Evolutionary conservation across 108 stramenopile species (phyloP).

Genomic region (Nitzschia sp.): DNA sequence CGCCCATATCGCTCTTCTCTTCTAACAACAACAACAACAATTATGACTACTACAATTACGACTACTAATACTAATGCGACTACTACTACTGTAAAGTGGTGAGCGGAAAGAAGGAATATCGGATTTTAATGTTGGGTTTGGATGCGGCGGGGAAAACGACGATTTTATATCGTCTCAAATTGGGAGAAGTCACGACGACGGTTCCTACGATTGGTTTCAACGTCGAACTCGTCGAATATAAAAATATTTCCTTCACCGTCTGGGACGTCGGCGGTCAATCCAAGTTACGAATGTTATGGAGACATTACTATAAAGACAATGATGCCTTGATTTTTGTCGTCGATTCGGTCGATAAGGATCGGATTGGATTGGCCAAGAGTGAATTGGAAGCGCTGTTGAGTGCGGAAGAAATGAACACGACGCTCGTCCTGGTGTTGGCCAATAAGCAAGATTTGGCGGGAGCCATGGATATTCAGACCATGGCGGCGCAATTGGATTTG

Average conservation of each 20-base stretch:
- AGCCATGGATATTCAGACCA: conserved; percentile 94
- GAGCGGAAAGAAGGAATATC: conserved; percentile 88
- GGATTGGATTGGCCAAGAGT: conserved; percentile 94
- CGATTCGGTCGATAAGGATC: conserved; percentile 97
- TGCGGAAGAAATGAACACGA: conserved; percentile 95
- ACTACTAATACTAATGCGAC: too few relatives aligned
- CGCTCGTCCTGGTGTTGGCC: conserved; percentile 94
- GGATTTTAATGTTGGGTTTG: conserved; percentile 97
- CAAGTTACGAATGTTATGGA: conserved; percentile 98
- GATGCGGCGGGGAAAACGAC: conserved; percentile 98
- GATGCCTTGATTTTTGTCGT: conserved; percentile 98
- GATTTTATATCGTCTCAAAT: conserved; percentile 96
- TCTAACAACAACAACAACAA: too few relatives aligned
- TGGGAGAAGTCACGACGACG: conserved; percentile 89
- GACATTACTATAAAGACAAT: conserved; percentile 99
- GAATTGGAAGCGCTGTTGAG: conserved; percentile 96
- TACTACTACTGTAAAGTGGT: too few relatives aligned
- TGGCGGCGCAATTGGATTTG: conserved; percentile 94
- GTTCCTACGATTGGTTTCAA: conserved; percentile 97
- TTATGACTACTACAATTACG: too few relatives aligned
- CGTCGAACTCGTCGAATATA: conserved; percentile 94
- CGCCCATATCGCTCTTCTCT: too few relatives aligned
- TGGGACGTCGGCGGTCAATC: conserved; percentile 99
- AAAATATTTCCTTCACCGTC: conserved; percentile 92
- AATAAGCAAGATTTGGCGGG: conserved; percentile 98